Evolutionary conservation across 1,139 yeast species (phyloP).

Genomic region (Protomyces arabidopsidicola): DNA sequence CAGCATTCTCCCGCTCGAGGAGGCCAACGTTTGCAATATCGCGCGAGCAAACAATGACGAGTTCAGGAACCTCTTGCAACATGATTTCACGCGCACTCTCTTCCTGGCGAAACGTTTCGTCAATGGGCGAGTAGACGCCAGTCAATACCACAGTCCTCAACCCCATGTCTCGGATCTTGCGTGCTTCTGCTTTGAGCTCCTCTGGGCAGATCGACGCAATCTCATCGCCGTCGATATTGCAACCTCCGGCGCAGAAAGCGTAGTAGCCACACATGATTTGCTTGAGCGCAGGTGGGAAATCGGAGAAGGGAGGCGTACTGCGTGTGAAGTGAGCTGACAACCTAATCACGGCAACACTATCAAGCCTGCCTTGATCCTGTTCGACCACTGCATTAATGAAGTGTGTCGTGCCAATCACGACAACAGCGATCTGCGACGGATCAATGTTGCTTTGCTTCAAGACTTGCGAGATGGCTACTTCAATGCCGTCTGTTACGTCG

Average conservation of each 20-base stretch:
- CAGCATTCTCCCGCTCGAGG: slow-evolving; percentile 46
- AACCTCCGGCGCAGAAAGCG: slow-evolving; percentile 43
- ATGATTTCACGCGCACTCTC: slow-evolving; percentile 39
- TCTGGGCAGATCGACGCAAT: slow-evolving; percentile 40
- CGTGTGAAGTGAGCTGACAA: slow-evolving; percentile 44
- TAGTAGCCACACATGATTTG: slow-evolving; percentile 40
- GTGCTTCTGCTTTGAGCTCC: slow-evolving; percentile 39
- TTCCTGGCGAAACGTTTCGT: slow-evolving; percentile 39
- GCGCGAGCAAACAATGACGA: slow-evolving; percentile 42
- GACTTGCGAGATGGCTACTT: slow-evolving; percentile 40
- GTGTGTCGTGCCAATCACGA: slow-evolving; percentile 48
- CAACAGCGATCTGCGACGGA: slow-evolving; percentile 40
- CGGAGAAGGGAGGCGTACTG: slow-evolving; percentile 43
- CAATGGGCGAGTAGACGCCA: slow-evolving; percentile 45
- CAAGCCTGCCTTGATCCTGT: slow-evolving; percentile 43
- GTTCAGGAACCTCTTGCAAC: slow-evolving; percentile 39
- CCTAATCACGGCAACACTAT: slow-evolving; percentile 45
- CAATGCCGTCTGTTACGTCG: slow-evolving; percentile 47
- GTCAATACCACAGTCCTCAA: slow-evolving; percentile 42
- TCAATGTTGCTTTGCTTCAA: slow-evolving; percentile 34
- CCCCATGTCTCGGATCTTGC: slow-evolving; percentile 38
- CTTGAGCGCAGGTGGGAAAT: slow-evolving; percentile 44
- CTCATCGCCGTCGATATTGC: slow-evolving; percentile 43
- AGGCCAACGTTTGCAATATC: slow-evolving; percentile 44
- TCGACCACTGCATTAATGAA: slow-evolving; percentile 48